Evolutionary conservation across 441 rosid genomes (phyloP).

Genomic region (Macaranga tanarius): DNA sequence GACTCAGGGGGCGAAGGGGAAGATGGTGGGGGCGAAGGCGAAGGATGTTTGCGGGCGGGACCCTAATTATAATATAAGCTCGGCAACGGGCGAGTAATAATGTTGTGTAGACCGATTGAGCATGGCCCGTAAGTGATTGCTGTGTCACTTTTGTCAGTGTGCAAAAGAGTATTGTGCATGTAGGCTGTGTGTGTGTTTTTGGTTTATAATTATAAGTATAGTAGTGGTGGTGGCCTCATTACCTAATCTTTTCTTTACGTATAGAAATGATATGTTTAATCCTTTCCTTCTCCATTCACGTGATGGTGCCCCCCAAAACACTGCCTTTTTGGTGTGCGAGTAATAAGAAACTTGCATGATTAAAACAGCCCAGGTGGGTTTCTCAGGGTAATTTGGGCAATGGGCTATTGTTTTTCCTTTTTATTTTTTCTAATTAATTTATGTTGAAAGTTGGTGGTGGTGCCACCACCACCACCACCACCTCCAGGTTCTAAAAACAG

Average conservation of each 20-base stretch:
- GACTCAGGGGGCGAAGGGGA: background rate
- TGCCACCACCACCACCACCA: background rate
- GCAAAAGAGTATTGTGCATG: background rate
- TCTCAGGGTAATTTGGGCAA: background rate
- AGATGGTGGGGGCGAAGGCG: background rate
- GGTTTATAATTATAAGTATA: background rate
- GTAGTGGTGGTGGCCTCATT: background rate
- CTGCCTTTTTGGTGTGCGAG: constrained; percentile 17
- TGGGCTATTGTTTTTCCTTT: too few species aligned
- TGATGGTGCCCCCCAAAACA: constrained; percentile 18
- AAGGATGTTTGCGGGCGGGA: too few species aligned
- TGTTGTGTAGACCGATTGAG: background rate
- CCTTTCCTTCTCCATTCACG: constrained; percentile 20
- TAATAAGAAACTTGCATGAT: constrained; percentile 10
- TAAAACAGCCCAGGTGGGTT: constrained; percentile 24
- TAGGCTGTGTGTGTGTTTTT: background rate
- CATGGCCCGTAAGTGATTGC: background rate
- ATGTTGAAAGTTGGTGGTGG: background rate
- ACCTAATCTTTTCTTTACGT: background rate
- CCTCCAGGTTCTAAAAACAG: constrained; percentile 1
- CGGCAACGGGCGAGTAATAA: background rate
- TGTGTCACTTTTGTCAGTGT: constrained; percentile 27
- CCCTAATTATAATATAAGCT: background rate
- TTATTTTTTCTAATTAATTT: too few species aligned
- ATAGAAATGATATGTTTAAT: background rate